Conservation (phyloP, 2,329 filamentous ascomycete species). For the Aspergillus eucalypticola region DNA sequence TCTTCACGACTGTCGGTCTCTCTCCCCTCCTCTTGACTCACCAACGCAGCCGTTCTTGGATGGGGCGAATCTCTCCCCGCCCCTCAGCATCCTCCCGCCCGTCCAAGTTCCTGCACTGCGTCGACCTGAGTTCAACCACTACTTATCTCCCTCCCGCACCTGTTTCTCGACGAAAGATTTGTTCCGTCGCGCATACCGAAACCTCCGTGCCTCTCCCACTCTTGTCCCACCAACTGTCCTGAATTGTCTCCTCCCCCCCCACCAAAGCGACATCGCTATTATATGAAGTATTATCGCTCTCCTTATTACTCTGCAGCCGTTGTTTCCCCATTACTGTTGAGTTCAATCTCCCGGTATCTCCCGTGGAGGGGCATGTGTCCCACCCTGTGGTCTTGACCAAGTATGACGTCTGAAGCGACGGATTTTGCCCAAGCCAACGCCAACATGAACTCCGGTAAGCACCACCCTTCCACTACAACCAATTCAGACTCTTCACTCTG, state of each 20-base stretch:
- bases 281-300: not conserved
- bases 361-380: slow-evolving; percentile 38
- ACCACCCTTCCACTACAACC: slow-evolving; percentile 17
- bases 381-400: slow-evolving; percentile 29
- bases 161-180: slow-evolving; percentile 28
- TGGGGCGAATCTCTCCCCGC: slow-evolving; percentile 19
- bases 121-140: slow-evolving; percentile 17
- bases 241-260: not conserved
- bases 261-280: not conserved
- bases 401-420: slow-evolving; percentile 41
- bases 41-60: slow-evolving; percentile 10
- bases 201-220: slow-evolving; percentile 36
- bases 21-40: slow-evolving; percentile 5
- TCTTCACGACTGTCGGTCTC: slow-evolving; percentile 6
- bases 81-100: slow-evolving; percentile 13
- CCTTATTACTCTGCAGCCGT: not conserved
- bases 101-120: slow-evolving; percentile 15
- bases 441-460: slow-evolving; percentile 35
- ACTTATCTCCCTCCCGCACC: slow-evolving; percentile 13
- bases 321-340: not conserved
- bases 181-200: slow-evolving; percentile 31
- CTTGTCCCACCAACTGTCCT: slow-evolving; percentile 3
- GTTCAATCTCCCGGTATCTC: slow-evolving; percentile 6
- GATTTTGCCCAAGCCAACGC: slow-evolving; percentile 28
- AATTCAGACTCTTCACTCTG: slow-evolving; percentile 5